Base-by-base conservation (phyloP, 2,329 filamentous ascomycete species). In the Colletotrichum gloeosporioides region DNA sequence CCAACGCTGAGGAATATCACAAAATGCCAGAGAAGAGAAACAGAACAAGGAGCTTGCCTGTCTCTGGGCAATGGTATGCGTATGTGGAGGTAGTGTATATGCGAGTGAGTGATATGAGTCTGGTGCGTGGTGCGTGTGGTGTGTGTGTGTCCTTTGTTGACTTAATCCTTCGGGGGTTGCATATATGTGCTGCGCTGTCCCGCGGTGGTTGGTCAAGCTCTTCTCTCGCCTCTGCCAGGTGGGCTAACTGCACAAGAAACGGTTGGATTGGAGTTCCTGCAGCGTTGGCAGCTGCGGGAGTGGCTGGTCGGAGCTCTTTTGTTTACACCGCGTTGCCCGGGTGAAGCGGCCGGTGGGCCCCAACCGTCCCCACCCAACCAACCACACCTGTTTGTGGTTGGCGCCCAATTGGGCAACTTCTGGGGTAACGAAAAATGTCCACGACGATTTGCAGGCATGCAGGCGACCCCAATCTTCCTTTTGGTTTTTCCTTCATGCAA, bases 101-200 rank as follows among this genome's bases (percentile, higher is more conserved):
- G 44, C 44, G 44, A 22, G n/a, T 53, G 44, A 53, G 44, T 53
- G 44, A 53, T 53, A 53, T 53, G 44, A 53, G n/a, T 22, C 44
- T 53, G 44, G n/a, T 22, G 44, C 10, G 44, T 49, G 25, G n/a
- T 13, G 53, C 4, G 8, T 27, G 55, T 29, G 27, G 25, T 27
- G 12, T n/a, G 34, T 31, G 57, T 64, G 8, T 16, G 31, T 64
- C 18, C n/a, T 36, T 61, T 71, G 69, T 73, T 62, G 71, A 69
- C 71, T 73, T 64, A 63, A 29, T 62, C 29, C 55, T 44, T 70
- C 10, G 25, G 25, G 55, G 67, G 57, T 70, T 70, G 68, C 68
- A 63, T 70, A 69, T 70, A 74, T 73, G 59, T 69, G 76, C 39
- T 77, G 75, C 65, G 76, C 32, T 77, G 73, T 77, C 76, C 67